Percentiles rank a stretch among this genome's conserved stretches.
Evolutionary conservation across 2,329 filamentous ascomycete species (phyloP).

Genomic region (Alternaria novae-zelandiae): DNA sequence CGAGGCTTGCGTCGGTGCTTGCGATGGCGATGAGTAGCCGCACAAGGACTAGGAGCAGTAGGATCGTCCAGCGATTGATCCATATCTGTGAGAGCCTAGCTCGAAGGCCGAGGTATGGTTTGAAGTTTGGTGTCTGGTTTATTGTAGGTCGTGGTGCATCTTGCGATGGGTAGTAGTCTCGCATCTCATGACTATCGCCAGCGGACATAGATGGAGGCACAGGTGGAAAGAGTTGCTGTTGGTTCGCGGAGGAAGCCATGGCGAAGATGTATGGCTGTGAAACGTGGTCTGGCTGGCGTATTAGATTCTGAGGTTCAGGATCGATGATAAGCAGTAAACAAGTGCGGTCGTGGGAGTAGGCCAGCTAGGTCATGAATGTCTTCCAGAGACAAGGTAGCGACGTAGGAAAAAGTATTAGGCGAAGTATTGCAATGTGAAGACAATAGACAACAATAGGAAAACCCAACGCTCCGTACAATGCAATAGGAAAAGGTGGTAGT

Average conservation of each 20-base stretch:
- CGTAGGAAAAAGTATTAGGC: constrained; percentile 27
- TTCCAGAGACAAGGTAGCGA: constrained; percentile 36
- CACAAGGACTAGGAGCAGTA: constrained; percentile 83
- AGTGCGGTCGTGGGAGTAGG: constrained; percentile 19
- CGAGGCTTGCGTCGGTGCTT: constrained; percentile 75
- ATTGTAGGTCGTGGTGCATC: constrained; percentile 62
- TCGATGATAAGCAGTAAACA: background rate
- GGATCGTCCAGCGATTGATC: constrained; percentile 96
- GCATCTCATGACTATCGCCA: constrained; percentile 65
- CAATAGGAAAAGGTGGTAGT: constrained; percentile 40
- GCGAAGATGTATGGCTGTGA: constrained; percentile 34
- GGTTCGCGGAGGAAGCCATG: constrained; percentile 59
- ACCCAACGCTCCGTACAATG: constrained; percentile 46
- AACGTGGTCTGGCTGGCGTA: constrained; percentile 39
- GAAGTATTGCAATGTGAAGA: constrained; percentile 11
- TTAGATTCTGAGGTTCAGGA: constrained; percentile 34
- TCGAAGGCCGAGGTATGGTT: constrained; percentile 89
- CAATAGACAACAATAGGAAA: constrained; percentile 31
- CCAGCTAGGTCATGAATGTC: constrained; percentile 31
- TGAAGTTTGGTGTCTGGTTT: constrained; percentile 73
- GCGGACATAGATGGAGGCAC: constrained; percentile 65
- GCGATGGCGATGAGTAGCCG: constrained; percentile 79
- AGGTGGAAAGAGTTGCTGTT: constrained; percentile 61
- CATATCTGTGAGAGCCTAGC: constrained; percentile 93
- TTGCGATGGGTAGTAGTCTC: constrained; percentile 64